phyloP scores from a whole-genome alignment of 805 yeast genomes.

The Scheffersomyces spartinae region DNA sequence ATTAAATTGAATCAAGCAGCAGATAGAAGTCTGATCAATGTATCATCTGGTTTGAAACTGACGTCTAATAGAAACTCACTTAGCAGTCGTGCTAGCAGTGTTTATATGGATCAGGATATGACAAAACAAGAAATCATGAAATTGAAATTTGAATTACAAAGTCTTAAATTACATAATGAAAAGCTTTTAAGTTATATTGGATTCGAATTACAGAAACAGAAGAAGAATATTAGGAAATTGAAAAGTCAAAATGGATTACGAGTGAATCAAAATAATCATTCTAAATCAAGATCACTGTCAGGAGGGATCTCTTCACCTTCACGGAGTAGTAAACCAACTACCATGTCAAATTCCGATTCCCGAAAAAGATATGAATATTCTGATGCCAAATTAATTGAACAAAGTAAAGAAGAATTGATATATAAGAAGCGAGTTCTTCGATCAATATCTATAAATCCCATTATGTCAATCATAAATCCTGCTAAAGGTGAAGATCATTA shows the following conservation, averaged over 20 bases:
- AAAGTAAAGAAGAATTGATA: constrained; percentile 33
- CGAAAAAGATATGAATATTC: constrained; percentile 34
- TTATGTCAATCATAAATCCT: too few species aligned
- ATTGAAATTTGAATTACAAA: constrained; percentile 41
- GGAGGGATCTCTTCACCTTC: too few species aligned
- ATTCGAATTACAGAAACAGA: constrained; percentile 40
- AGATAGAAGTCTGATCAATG: too few species aligned
- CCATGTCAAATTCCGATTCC: too few species aligned
- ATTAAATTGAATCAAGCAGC: too few species aligned
- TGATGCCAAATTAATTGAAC: constrained; percentile 40
- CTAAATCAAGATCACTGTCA: constrained; percentile 10
- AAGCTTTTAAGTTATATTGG: constrained; percentile 47
- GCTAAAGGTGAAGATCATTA: constrained; percentile 19
- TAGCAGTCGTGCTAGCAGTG: neutral
- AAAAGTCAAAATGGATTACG: constrained; percentile 4
- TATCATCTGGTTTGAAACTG: too few species aligned
- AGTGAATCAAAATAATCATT: constrained; percentile 27
- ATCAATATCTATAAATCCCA: constrained; percentile 23
- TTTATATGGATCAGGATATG: constrained; percentile 8
- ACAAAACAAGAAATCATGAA: constrained; percentile 38
- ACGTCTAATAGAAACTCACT: too few species aligned
- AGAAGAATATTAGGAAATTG: constrained; percentile 27
- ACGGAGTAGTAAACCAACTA: too few species aligned
- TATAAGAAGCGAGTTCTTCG: constrained; percentile 31
- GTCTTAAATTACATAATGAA: constrained; percentile 43